Evolutionary conservation across 1,284 basidiomycete genomes (phyloP), one percentile per base, ranked within the genome.

Genomic region (Rhodotorula sp.): DNA sequence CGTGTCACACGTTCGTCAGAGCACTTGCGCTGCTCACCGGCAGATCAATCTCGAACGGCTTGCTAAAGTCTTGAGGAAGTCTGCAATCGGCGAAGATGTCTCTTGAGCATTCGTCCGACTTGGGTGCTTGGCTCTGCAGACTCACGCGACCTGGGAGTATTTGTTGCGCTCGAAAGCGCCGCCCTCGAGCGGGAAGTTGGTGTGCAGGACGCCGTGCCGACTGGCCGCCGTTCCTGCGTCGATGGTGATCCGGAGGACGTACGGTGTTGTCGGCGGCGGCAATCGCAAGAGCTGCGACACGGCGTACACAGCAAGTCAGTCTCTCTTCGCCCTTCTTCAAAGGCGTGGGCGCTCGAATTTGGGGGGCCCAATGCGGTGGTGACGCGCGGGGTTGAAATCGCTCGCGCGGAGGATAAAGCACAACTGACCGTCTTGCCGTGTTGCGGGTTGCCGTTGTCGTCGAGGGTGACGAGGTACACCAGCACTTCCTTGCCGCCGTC

Each of bases 121-220:
- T 26, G 18, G 23, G 3, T 7, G 34, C 39, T 43, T 10, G 29
- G 1, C 12, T 12, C 15, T 14, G 26, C 12, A 18, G 34, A 80
- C 90, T 79, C 81, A 93, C 95, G 85, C 89, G 79, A 91, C 86
- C 81, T 93, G 86, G 15, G 87, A 85, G 81, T 92, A 93, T 57
- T 83, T 86, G 73, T 90, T 87, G 34, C 96, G 87, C 68, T 88
- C 85, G 80, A 97, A 99, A 21, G 82, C 83, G 43, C 91, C 91
- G 23, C 93, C 94, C 77, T 97, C 90, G 10, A 97, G 85, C 5
- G 94, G 95, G 79, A 97, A 97, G 82, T 97, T 96, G 70, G 92
- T 94, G 84, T 90, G 93, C 81, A 97, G 91, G 4, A 92, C 86
- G 64, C 93, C 95, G 75, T 94, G 92, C 77, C 88, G 89, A 4